Evolutionary conservation across 352 stramenopile genomes (phyloP).

Genomic region (Phytophthora megakarya): DNA sequence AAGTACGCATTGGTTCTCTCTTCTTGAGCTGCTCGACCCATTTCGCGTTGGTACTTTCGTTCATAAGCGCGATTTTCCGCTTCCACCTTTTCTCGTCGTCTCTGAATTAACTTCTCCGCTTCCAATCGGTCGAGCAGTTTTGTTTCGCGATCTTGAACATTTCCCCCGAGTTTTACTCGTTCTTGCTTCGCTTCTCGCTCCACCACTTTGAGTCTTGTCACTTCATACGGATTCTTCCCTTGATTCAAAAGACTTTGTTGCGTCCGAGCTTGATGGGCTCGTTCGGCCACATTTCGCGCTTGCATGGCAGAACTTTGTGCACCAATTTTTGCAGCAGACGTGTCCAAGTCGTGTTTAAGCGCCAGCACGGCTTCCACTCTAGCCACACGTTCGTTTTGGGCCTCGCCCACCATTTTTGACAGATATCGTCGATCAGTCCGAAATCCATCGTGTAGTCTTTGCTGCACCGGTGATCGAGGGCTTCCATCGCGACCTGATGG

Average conservation of each 20-base stretch:
- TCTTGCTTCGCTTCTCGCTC: slow-evolving; percentile 41
- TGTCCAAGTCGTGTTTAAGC: slow-evolving; percentile 65
- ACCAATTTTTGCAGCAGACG: slow-evolving; percentile 48
- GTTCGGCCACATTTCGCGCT: slow-evolving; percentile 32
- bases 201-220: slow-evolving; percentile 54
- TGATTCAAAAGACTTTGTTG: slow-evolving; percentile 67
- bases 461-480: slow-evolving; percentile 37
- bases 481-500: not conserved
- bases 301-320: slow-evolving; percentile 47
- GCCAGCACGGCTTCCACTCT: slow-evolving; percentile 60
- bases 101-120: slow-evolving; percentile 47
- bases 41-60: slow-evolving; percentile 75
- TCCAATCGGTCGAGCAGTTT: slow-evolving; percentile 59
- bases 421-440: slow-evolving; percentile 54
- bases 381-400: slow-evolving; percentile 33
- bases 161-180: slow-evolving; percentile 44
- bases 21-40: slow-evolving; percentile 58
- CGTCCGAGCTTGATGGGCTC: slow-evolving; percentile 36
- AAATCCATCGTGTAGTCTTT: slow-evolving; percentile 59
- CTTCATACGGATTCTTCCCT: slow-evolving; percentile 82
- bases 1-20: slow-evolving; percentile 62
- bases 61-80: slow-evolving; percentile 54
- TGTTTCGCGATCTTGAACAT: slow-evolving; percentile 59
- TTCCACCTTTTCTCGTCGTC: slow-evolving; percentile 46
- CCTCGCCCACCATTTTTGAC: slow-evolving; percentile 42